phyloP scores from a whole-genome alignment of 345 rosid species.

The Zanthoxylum bungeanum region DNA sequence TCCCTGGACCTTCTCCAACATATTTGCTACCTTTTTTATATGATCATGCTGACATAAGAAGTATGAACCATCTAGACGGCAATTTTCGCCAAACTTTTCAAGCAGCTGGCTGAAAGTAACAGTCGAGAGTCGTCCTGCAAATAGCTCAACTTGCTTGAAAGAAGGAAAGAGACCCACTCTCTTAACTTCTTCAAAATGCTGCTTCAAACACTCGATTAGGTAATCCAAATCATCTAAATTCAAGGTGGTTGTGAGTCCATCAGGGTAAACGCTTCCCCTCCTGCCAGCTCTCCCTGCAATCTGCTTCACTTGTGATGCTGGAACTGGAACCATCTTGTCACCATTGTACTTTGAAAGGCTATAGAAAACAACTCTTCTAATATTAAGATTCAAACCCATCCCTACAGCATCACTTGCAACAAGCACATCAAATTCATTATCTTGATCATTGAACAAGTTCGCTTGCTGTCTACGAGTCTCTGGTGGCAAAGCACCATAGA shows the following conservation, averaged over 20 bases:
- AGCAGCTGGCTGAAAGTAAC: conserved; percentile 59
- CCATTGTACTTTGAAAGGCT: conserved; percentile 80
- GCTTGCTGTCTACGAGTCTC: conserved; percentile 97
- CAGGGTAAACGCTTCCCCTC: conserved; percentile 85
- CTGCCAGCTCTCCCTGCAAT: conserved; percentile 98
- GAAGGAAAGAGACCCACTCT: conserved; percentile 89
- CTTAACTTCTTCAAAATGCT: conserved; percentile 75
- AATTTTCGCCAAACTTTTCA: conserved; percentile 70
- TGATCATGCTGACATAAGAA: conserved; percentile 79
- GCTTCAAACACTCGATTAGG: conserved; percentile 78
- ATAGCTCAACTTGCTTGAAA: conserved; percentile 92
- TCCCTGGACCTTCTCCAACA: conserved; percentile 81
- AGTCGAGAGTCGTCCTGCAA: conserved; percentile 63
- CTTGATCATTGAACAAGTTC: conserved; percentile 79
- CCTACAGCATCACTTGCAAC: conserved; percentile 99
- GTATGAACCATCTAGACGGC: conserved; percentile 82
- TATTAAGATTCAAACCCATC: conserved; percentile 94
- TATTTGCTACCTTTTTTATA: conserved; percentile 89
- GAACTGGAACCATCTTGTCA: conserved; percentile 73
- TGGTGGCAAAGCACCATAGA: conserved; percentile 94
- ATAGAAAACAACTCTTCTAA: conserved; percentile 82
- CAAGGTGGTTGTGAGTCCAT: conserved; percentile 84
- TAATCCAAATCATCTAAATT: conserved; percentile 66
- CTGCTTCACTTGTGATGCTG: conserved; percentile 89
- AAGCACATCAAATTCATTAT: conserved; percentile 84